These are phyloP conservation scores for Yamagishiella unicocca DNA, from an alignment of 139 green algal species.

Conservation along the genomic window DNA sequence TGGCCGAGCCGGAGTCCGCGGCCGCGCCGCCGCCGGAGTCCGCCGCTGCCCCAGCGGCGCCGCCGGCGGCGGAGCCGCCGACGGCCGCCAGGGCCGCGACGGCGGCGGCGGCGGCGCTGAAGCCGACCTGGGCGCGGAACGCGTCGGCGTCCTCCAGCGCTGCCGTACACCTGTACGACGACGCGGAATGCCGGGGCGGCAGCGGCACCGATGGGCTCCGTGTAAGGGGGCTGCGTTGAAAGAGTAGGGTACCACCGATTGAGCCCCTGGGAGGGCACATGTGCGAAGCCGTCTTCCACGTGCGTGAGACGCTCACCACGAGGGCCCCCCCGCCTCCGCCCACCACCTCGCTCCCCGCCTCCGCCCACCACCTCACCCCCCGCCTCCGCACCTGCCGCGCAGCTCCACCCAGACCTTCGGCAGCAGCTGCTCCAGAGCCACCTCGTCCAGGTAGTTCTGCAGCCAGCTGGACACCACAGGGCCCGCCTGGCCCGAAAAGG, in stretches of 20 bases:
- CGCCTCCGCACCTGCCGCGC: constrained; percentile 47
- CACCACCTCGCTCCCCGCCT: neutral
- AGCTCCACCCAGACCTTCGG: constrained; percentile 74
- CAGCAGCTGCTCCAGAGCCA: constrained; percentile 66
- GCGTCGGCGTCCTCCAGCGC: constrained; percentile 72
- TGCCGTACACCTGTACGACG: constrained; percentile 50
- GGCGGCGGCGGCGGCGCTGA: neutral
- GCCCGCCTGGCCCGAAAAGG: neutral
- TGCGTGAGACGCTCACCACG: no score
- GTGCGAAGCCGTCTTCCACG: no score
- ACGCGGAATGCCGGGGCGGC: no score
- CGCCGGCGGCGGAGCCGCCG: neutral
- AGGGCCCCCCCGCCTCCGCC: no score
- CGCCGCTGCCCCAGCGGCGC: no score
- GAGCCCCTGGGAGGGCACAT: no score
- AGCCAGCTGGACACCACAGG: constrained; percentile 34
- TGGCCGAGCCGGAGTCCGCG: neutral
- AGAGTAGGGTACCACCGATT: no score
- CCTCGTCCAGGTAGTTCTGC: constrained; percentile 23
- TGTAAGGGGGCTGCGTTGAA: no score
- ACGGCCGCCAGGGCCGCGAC: neutral
- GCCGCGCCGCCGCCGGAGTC: no score
- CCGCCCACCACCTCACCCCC: neutral
- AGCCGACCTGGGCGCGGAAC: constrained; percentile 52
- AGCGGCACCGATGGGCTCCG: no score